Percentiles rank a stretch among this genome's conserved stretches.
Conservation (phyloP, 371 early-diverging fungal genomes). For the Syncephalastrum monosporum region DNA sequence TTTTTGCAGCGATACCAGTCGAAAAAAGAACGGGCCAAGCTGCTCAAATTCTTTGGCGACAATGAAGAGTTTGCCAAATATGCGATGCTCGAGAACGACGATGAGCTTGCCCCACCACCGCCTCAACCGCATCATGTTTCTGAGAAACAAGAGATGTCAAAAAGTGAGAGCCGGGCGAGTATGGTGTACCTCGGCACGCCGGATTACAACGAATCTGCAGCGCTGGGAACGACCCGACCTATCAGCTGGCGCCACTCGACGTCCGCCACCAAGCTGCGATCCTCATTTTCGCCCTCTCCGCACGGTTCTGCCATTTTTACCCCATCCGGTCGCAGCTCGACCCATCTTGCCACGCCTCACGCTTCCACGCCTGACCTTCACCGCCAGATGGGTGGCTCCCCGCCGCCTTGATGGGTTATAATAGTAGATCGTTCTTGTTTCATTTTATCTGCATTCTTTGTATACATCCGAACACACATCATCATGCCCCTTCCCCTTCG, state of each 20-base stretch:
- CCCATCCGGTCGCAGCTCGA: not conserved
- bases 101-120: slow-evolving; percentile 6
- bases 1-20: slow-evolving; percentile 48
- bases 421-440: too few species aligned
- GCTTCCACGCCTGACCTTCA: too few species aligned
- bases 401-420: too few species aligned
- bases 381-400: too few species aligned
- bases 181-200: slow-evolving; percentile 38
- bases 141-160: not conserved
- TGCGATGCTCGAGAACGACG: slow-evolving; percentile 30
- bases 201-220: slow-evolving; percentile 34
- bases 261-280: slow-evolving; percentile 7
- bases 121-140: not conserved
- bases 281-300: slow-evolving; percentile 4
- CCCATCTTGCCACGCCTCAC: too few species aligned
- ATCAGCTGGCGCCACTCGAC: slow-evolving; percentile 21
- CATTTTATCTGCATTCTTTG: too few species aligned
- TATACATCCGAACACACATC: too few species aligned
- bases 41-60: slow-evolving; percentile 40
- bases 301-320: not conserved
- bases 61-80: slow-evolving; percentile 44
- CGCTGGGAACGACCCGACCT: slow-evolving; percentile 23
- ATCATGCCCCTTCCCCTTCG: too few species aligned
- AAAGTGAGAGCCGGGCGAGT: slow-evolving; percentile 14
- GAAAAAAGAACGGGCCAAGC: slow-evolving; percentile 41